Evolutionary conservation across 176 grass and related monocot species (phyloP).

Genomic region (Dendrocalamus sinicus): DNA sequence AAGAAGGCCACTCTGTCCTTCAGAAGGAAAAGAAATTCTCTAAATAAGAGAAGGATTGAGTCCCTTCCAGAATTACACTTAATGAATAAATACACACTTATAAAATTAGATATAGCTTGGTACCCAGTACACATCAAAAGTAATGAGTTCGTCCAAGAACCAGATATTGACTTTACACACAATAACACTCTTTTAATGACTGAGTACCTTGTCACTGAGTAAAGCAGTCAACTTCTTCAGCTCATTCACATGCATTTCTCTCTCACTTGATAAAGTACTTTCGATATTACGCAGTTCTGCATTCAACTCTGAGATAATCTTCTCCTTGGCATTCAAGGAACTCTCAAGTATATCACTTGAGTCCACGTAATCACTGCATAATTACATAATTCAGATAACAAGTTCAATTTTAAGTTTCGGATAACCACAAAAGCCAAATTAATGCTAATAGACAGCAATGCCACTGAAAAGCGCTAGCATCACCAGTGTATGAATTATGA

Average conservation of each 20-base stretch:
- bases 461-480: conserved; percentile 22
- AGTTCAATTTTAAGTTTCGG: background rate
- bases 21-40: background rate
- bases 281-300: conserved; percentile 92
- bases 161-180: conserved; percentile 3
- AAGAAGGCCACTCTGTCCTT: conserved; percentile 23
- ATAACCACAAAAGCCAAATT: background rate
- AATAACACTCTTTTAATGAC: background rate
- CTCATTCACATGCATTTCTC: conserved; percentile 85
- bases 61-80: background rate
- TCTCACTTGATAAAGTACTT: conserved; percentile 79
- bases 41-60: conserved; percentile 6
- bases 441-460: conserved; percentile 17
- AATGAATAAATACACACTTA: conserved; percentile 12
- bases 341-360: conserved; percentile 88
- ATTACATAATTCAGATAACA: conserved; percentile 32
- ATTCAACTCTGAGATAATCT: conserved; percentile 98
- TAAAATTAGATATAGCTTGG: background rate
- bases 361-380: conserved; percentile 88
- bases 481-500: conserved; percentile 13
- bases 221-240: conserved; percentile 88
- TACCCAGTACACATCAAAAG: conserved; percentile 26
- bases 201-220: conserved; percentile 87
- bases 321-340: conserved; percentile 98
- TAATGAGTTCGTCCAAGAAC: conserved; percentile 18